These are phyloP conservation scores for Trypanosoma rangeli DNA, from an alignment of 208 protist genomes.

Conservation along the genomic window DNA sequence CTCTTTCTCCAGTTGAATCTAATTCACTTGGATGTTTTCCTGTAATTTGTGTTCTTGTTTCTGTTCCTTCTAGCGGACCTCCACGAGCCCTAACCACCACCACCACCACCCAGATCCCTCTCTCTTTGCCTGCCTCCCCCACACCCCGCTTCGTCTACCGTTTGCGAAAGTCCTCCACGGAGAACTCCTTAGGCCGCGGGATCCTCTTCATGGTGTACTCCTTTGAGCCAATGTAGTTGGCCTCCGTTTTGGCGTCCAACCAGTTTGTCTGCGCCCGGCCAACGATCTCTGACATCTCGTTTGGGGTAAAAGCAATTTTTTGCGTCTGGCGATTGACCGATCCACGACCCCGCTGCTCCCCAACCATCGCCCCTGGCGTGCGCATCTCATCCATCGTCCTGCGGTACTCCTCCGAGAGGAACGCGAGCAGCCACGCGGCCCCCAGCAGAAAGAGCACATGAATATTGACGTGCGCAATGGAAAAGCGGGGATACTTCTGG, in stretches of 20 bases:
- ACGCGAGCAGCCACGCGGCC: slow-evolving; percentile 72
- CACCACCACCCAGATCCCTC: background rate
- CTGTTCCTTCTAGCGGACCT: no score
- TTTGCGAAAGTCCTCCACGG: slow-evolving; percentile 78
- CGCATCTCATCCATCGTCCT: slow-evolving; percentile 63
- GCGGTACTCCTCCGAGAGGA: slow-evolving; percentile 76
- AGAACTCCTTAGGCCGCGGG: slow-evolving; percentile 81
- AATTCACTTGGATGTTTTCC: background rate
- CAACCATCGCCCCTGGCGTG: slow-evolving; percentile 83
- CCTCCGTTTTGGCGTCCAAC: slow-evolving; percentile 72
- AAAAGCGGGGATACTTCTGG: slow-evolving; percentile 78
- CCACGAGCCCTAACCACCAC: no score
- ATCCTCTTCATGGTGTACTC: slow-evolving; percentile 87
- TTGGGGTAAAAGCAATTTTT: slow-evolving; percentile 61
- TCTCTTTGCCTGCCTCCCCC: background rate
- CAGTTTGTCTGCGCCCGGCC: slow-evolving; percentile 82
- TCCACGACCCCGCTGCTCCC: slow-evolving; percentile 76
- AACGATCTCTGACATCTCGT: slow-evolving; percentile 69
- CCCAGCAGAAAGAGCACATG: slow-evolving; percentile 79
- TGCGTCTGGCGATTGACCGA: slow-evolving; percentile 55
- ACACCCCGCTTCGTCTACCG: slow-evolving; percentile 32
- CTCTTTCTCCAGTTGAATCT: background rate
- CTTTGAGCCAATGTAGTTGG: slow-evolving; percentile 85
- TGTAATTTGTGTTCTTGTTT: background rate
- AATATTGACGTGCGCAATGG: slow-evolving; percentile 82